Evolutionary conservation across 305 asterid genomes (phyloP).

Genomic region (Fraxinus sp.): DNA sequence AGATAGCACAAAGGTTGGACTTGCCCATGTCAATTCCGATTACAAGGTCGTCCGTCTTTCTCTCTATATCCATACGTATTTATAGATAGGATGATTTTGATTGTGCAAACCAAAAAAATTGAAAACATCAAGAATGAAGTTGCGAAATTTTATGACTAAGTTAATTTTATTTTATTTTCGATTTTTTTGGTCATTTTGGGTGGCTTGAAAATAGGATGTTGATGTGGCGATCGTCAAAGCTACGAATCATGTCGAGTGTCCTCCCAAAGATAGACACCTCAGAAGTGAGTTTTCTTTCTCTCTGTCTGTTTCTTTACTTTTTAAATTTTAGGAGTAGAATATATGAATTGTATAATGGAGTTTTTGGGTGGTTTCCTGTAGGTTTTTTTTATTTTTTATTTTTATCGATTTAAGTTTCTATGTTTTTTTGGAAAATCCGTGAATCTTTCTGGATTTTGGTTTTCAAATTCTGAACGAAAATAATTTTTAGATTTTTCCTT

Average conservation of each 20-base stretch:
- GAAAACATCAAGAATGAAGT: not conserved
- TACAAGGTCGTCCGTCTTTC: slow-evolving; percentile 55
- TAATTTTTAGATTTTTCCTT: not conserved
- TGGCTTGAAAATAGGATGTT: slow-evolving; percentile 64
- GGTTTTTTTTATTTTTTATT: not conserved
- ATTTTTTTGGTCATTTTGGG: slow-evolving; percentile 11
- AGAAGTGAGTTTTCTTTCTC: slow-evolving; percentile 55
- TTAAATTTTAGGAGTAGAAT: slow-evolving; percentile 33
- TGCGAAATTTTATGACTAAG: not conserved
- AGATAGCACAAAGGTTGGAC: slow-evolving; percentile 85
- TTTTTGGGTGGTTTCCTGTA: slow-evolving; percentile 13
- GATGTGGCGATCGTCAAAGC: slow-evolving; percentile 99
- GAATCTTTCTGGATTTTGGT: slow-evolving; percentile 5
- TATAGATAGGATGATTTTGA: not conserved
- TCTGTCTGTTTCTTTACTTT: not conserved
- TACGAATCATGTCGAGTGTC: slow-evolving; percentile 94
- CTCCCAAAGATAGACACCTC: slow-evolving; percentile 90
- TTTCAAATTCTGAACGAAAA: not conserved
- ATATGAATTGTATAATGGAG: slow-evolving; percentile 21
- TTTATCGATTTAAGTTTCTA: slow-evolving; percentile 5
- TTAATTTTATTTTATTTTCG: not conserved
- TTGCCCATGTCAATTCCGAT: slow-evolving; percentile 94
- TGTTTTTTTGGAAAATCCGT: not conserved
- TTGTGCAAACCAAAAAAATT: not conserved
- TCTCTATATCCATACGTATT: not conserved